Evolutionary conservation across 1,284 basidiomycete genomes (phyloP).

Genomic region (Athelia sp.): DNA sequence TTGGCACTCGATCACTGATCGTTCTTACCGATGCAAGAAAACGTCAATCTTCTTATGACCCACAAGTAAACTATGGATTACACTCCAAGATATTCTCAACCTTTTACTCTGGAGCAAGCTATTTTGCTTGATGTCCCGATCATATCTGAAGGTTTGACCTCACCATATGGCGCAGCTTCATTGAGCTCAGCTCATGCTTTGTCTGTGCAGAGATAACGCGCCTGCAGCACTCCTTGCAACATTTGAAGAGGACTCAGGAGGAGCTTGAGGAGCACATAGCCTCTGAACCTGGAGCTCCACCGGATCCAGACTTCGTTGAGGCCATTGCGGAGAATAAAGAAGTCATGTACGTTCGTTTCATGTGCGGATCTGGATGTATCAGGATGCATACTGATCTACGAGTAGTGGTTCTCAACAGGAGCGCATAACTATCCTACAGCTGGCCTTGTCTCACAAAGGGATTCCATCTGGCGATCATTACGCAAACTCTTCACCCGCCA

Average conservation of each 20-base stretch:
- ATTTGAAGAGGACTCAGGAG: slow-evolving; percentile 59
- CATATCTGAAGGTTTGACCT: slow-evolving; percentile 59
- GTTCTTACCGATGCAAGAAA: too few relatives aligned
- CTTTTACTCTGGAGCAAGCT: slow-evolving; percentile 71
- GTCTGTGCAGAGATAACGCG: slow-evolving; percentile 61
- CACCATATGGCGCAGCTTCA: slow-evolving; percentile 2
- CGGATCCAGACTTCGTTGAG: slow-evolving; percentile 39
- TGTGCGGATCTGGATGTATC: neutral
- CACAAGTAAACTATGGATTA: slow-evolving; percentile 51
- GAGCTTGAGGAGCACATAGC: slow-evolving; percentile 46
- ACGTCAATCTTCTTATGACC: too few relatives aligned
- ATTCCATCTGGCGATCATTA: slow-evolving; percentile 38
- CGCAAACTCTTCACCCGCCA: slow-evolving; percentile 7
- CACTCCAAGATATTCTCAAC: slow-evolving; percentile 61
- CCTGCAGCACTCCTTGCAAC: slow-evolving; percentile 66
- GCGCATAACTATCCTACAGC: slow-evolving; percentile 58
- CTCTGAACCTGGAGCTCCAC: slow-evolving; percentile 19
- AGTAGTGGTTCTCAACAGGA: slow-evolving; percentile 67
- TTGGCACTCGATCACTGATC: too few relatives aligned
- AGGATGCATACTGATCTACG: slow-evolving; percentile 1
- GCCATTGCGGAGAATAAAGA: slow-evolving; percentile 49
- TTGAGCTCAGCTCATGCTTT: neutral
- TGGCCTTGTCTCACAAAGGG: slow-evolving; percentile 64
- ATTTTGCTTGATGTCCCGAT: slow-evolving; percentile 58
- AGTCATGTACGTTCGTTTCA: slow-evolving; percentile 38